A percentile compares a stretch with the other conserved stretches of the same genome.
Evolutionary conservation across 148 eudicot species (phyloP).

Genomic region (Camellia granthamiana): DNA sequence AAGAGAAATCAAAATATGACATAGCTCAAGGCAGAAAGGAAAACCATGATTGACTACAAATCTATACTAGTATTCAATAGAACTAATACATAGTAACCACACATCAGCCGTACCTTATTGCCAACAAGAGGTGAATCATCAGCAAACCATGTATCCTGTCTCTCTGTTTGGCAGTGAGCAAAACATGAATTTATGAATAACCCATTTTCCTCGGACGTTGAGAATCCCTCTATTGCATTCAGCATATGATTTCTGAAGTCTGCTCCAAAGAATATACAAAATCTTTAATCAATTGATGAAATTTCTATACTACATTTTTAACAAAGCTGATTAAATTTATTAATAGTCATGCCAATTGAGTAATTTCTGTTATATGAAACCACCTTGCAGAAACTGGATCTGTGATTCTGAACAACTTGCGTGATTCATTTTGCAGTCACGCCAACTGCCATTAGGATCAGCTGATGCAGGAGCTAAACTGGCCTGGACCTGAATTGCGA

Average conservation of each 20-base stretch:
- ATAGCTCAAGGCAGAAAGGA: not conserved
- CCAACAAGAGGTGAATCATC: slow-evolving; percentile 72
- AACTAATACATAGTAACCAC: not conserved
- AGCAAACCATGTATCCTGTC: slow-evolving; percentile 98
- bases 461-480: slow-evolving; percentile 79
- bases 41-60: not conserved
- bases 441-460: slow-evolving; percentile 76
- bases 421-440: slow-evolving; percentile 62
- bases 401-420: slow-evolving; percentile 69
- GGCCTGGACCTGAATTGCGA: slow-evolving; percentile 52
- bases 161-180: slow-evolving; percentile 98
- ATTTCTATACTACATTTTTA: not conserved
- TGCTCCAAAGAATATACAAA: slow-evolving; percentile 26
- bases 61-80: not conserved
- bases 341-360: not conserved
- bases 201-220: slow-evolving; percentile 59
- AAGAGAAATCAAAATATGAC: not conserved
- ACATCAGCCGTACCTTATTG: slow-evolving; percentile 53
- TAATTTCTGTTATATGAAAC: not conserved
- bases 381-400: slow-evolving; percentile 82
- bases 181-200: slow-evolving; percentile 88
- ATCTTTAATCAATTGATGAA: not conserved
- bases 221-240: slow-evolving; percentile 56
- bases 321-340: not conserved
- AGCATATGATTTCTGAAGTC: slow-evolving; percentile 76